These are phyloP conservation scores for Pseudogymnoascus sp. DNA, from an alignment of 2,329 filamentous ascomycete species.

Conservation along the genomic window DNA sequence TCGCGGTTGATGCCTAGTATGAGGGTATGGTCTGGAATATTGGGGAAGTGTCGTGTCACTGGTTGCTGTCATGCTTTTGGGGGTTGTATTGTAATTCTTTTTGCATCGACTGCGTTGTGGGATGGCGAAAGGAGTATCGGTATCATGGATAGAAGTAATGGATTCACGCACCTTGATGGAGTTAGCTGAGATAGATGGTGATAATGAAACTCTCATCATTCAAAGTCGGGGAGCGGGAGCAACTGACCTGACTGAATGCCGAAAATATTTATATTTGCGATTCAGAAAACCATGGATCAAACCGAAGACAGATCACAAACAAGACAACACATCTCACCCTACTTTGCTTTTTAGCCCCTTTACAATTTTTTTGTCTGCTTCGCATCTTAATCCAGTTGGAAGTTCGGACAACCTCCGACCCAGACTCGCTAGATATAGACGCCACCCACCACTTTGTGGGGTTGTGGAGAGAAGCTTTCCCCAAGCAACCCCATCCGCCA, in stretches of 20 bases:
- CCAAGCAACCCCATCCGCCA: neutral
- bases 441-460: neutral
- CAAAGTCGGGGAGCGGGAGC: neutral
- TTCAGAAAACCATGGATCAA: neutral
- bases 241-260: neutral
- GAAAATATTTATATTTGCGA: neutral
- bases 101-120: neutral
- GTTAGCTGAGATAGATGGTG: neutral
- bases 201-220: neutral
- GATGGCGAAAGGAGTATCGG: neutral
- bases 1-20: neutral
- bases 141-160: neutral
- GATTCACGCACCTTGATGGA: neutral
- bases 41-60: neutral
- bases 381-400: neutral
- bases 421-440: neutral
- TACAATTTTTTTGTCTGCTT: neutral
- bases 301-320: neutral
- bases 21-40: neutral
- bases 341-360: too few species aligned
- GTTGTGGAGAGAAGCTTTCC: neutral
- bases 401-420: neutral
- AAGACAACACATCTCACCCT: neutral
- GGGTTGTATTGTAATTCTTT: neutral
- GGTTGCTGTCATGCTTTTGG: neutral